These are phyloP conservation scores for Agrocybe pediades DNA, from an alignment of 768 basidiomycete genomes.

Conservation along the genomic window DNA sequence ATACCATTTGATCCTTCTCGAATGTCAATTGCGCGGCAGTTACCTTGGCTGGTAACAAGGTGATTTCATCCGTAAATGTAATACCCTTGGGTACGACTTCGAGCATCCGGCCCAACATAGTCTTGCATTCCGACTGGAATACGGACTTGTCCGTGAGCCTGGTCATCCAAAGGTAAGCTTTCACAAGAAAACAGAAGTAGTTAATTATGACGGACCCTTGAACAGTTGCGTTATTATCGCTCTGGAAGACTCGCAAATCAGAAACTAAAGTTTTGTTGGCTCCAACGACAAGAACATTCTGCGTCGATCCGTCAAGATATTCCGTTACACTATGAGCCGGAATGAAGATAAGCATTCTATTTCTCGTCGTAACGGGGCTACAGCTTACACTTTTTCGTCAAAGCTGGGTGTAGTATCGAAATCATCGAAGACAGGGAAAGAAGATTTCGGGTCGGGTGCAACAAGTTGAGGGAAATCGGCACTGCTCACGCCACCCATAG, in stretches of 20 bases:
- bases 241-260: conserved; percentile 35
- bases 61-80: conserved; percentile 45
- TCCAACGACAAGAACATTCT: conserved; percentile 34
- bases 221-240: conserved; percentile 37
- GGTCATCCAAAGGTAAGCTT: background rate
- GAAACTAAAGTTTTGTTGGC: conserved; percentile 36
- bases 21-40: conserved; percentile 37
- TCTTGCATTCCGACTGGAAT: conserved; percentile 40
- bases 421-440: conserved; percentile 29
- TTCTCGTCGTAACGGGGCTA: background rate
- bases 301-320: conserved; percentile 36
- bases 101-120: conserved; percentile 45
- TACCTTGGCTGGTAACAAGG: conserved; percentile 43
- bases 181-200: background rate
- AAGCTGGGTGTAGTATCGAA: conserved; percentile 45
- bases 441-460: conserved; percentile 29
- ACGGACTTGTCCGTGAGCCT: conserved; percentile 32
- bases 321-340: conserved; percentile 30
- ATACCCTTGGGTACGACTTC: conserved; percentile 49
- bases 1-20: conserved; percentile 36
- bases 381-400: conserved; percentile 42
- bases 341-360: background rate
- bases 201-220: conserved; percentile 18
- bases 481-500: conserved; percentile 49
- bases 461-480: conserved; percentile 47